phyloP scores from a whole-genome alignment of 371 early-diverging fungal genomes.

The Haplosporangium sp. region DNA sequence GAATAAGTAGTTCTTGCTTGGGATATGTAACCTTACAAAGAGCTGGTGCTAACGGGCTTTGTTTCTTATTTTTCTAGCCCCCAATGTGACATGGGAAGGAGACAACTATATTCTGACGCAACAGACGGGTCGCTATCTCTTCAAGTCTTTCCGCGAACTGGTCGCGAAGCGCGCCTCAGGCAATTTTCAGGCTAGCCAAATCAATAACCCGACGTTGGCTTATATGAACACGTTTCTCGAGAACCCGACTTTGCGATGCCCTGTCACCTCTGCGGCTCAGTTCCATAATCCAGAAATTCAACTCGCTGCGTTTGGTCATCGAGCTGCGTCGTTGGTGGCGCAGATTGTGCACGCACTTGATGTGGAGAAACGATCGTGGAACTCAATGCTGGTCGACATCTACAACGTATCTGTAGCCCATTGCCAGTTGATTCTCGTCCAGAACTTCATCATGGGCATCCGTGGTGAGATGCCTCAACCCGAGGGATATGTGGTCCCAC shows the following conservation, averaged over 20 bases:
- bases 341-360: conserved; percentile 71
- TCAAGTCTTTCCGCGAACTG: conserved; percentile 58
- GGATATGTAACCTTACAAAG: not conserved
- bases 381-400: conserved; percentile 75
- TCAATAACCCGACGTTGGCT: conserved; percentile 60
- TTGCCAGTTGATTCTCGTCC: conserved; percentile 67
- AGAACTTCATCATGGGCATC: conserved; percentile 61
- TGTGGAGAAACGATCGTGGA: conserved; percentile 72
- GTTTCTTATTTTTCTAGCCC: conserved; percentile 29
- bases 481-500: conserved; percentile 68
- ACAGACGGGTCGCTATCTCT: conserved; percentile 77
- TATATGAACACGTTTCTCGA: conserved; percentile 62
- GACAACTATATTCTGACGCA: conserved; percentile 86
- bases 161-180: conserved; percentile 55
- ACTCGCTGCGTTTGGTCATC: conserved; percentile 75
- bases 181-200: conserved; percentile 56
- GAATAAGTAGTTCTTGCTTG: not conserved
- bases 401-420: conserved; percentile 75
- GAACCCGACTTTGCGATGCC: conserved; percentile 55
- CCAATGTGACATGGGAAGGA: conserved; percentile 87
- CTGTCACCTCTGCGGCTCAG: conserved; percentile 50
- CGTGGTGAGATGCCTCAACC: conserved; percentile 63
- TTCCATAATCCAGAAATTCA: conserved; percentile 70
- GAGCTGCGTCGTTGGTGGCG: conserved; percentile 70
- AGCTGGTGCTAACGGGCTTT: no score